These are phyloP conservation scores for Tolypocladium amazonense DNA, from an alignment of 2,329 filamentous ascomycete species.

Conservation along the genomic window DNA sequence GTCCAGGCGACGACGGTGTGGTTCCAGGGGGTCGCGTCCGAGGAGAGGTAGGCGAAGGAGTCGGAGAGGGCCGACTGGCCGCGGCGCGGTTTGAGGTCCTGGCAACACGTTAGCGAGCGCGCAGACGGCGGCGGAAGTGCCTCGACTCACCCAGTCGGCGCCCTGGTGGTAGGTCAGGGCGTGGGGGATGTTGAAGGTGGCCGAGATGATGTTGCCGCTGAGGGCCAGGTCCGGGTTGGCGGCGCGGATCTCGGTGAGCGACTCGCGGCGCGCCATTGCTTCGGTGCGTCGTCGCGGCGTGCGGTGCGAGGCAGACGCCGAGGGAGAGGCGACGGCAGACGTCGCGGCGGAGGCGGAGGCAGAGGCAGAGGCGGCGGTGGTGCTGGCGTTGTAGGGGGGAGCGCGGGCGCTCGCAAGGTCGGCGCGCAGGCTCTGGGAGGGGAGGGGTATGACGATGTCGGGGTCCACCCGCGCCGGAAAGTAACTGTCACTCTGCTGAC, in stretches of 20 bases:
- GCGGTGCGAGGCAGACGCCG: not conserved
- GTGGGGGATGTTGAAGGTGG: constrained; percentile 53
- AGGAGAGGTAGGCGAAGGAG: constrained; percentile 79
- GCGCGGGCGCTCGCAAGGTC: not conserved
- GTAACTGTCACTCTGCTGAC: not conserved
- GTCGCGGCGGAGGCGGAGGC: not conserved
- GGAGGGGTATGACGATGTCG: constrained; percentile 3
- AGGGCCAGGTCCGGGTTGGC: constrained; percentile 46
- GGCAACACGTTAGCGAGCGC: not conserved
- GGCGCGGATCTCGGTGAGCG: constrained; percentile 43
- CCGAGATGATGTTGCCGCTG: constrained; percentile 56
- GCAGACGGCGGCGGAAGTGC: not conserved
- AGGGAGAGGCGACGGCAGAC: not conserved
- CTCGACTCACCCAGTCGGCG: constrained; percentile 51
- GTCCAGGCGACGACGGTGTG: constrained; percentile 94
- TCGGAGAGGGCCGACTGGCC: constrained; percentile 91
- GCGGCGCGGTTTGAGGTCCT: constrained; percentile 68
- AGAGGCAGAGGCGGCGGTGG: not conserved
- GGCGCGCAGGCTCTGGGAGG: not conserved
- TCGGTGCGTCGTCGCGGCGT: constrained; percentile 4
- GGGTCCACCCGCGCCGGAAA: constrained; percentile 4
- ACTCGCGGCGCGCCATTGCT: constrained; percentile 35
- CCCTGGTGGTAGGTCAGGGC: constrained; percentile 46
- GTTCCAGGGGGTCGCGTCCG: constrained; percentile 75
- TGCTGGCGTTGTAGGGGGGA: constrained; percentile 1